Conservation (phyloP, 2,329 filamentous ascomycete species). For the Pseudogymnoascus sp. region DNA sequence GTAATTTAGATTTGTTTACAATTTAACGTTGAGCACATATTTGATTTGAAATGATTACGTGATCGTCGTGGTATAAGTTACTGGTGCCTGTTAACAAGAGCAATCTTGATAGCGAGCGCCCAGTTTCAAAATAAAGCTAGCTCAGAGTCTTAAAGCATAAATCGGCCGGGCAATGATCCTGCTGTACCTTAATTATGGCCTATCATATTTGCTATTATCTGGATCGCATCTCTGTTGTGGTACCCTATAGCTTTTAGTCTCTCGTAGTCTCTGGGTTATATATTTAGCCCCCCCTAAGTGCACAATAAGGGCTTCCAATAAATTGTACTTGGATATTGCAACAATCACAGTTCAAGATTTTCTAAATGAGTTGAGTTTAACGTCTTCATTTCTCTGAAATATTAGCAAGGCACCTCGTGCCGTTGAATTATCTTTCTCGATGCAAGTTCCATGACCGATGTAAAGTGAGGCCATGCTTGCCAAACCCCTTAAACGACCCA, state of each 20-base stretch:
- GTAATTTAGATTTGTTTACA: neutral
- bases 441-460: neutral
- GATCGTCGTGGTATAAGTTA: neutral
- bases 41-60: neutral
- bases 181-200: neutral
- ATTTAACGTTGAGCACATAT: neutral
- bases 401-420: neutral
- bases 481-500: neutral
- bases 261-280: neutral
- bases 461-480: neutral
- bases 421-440: neutral
- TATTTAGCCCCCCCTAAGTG: neutral
- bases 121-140: neutral
- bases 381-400: neutral
- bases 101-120: neutral
- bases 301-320: neutral
- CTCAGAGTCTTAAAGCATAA: neutral
- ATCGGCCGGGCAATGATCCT: neutral
- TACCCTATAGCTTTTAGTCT: constrained; percentile 1
- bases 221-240: neutral
- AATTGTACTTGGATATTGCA: neutral
- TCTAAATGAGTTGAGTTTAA: neutral
- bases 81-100: neutral
- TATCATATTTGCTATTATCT: neutral
- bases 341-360: neutral